Conservation (phyloP, 1,284 basidiomycete genomes). For the Sanghuangporus sanghuang region DNA sequence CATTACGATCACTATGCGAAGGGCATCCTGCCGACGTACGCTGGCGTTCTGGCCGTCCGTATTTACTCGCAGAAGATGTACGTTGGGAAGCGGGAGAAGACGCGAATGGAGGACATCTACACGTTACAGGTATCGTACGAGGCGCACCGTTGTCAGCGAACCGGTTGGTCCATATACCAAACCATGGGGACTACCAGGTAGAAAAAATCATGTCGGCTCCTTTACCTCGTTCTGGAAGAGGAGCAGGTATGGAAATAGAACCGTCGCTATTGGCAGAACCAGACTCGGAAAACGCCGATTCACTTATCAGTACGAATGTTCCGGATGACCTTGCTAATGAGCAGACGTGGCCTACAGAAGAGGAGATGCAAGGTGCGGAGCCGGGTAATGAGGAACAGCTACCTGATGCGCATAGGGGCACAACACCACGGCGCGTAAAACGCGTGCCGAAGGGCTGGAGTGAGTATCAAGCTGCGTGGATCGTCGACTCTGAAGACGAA, state of each 20-base stretch:
- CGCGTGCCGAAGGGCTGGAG: conserved; percentile 86
- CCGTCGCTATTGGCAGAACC: conserved; percentile 52
- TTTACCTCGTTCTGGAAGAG: conserved; percentile 36
- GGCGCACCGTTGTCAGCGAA: conserved; percentile 80
- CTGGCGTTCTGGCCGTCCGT: conserved; percentile 81
- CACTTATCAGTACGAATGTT: conserved; percentile 82
- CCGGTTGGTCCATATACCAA: conserved; percentile 84
- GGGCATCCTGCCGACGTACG: conserved; percentile 70
- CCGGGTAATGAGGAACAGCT: conserved; percentile 34
- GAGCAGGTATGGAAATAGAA: conserved; percentile 59
- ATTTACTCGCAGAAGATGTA: conserved; percentile 71
- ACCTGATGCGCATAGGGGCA: conserved; percentile 62
- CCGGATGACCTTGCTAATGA: conserved; percentile 90
- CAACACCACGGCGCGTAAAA: conserved; percentile 71
- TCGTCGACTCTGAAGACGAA: conserved; percentile 69
- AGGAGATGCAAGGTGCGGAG: conserved; percentile 69
- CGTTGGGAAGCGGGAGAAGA: conserved; percentile 33
- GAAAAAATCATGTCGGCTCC: conserved; percentile 64
- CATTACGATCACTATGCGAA: conserved; percentile 74
- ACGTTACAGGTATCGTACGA: conserved; percentile 81
- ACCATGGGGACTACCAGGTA: conserved; percentile 86
- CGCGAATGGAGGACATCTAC: conserved; percentile 41
- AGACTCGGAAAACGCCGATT: conserved; percentile 73
- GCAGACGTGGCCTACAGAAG: conserved; percentile 98
- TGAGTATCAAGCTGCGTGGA: conserved; percentile 93